Conservation (phyloP, 768 basidiomycete species). For the Daedaleopsis sinensis region DNA sequence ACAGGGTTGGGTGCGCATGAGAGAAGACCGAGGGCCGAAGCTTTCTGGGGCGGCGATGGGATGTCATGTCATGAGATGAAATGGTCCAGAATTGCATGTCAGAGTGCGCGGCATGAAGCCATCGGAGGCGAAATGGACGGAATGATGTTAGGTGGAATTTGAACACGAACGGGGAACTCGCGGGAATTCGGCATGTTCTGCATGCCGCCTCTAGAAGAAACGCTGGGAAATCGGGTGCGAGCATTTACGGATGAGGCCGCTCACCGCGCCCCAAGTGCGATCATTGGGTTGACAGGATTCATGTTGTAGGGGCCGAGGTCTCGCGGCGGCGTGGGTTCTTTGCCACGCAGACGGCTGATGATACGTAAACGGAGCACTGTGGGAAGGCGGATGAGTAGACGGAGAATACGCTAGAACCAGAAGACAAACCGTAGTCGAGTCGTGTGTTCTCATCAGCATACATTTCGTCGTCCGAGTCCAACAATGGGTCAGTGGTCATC, state of each 20-base stretch:
- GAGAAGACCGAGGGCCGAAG: neutral
- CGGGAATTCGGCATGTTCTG: neutral
- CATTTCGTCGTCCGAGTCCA: slow-evolving; percentile 80
- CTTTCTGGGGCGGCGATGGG: neutral
- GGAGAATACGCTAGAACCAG: neutral
- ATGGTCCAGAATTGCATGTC: neutral
- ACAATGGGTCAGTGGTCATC: slow-evolving; percentile 67
- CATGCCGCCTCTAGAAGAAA: neutral
- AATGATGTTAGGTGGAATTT: neutral
- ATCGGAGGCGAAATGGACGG: neutral
- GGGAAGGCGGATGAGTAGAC: slow-evolving; percentile 8
- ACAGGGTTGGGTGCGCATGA: neutral
- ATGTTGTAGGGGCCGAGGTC: slow-evolving; percentile 27
- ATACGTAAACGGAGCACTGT: slow-evolving; percentile 64
- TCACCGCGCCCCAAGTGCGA: slow-evolving; percentile 16
- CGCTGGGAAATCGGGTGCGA: neutral
- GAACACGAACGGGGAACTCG: neutral
- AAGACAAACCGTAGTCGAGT: slow-evolving; percentile 63
- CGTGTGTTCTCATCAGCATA: slow-evolving; percentile 63
- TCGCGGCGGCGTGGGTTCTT: slow-evolving; percentile 57
- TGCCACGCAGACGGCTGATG: slow-evolving; percentile 59
- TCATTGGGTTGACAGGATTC: slow-evolving; percentile 11
- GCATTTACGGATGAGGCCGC: neutral
- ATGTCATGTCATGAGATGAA: neutral
- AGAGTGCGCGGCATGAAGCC: neutral